Evolutionary conservation across 805 yeast species (phyloP), one percentile per base, ranked within the genome.

Genomic region (Barnettozyma pratensis): DNA sequence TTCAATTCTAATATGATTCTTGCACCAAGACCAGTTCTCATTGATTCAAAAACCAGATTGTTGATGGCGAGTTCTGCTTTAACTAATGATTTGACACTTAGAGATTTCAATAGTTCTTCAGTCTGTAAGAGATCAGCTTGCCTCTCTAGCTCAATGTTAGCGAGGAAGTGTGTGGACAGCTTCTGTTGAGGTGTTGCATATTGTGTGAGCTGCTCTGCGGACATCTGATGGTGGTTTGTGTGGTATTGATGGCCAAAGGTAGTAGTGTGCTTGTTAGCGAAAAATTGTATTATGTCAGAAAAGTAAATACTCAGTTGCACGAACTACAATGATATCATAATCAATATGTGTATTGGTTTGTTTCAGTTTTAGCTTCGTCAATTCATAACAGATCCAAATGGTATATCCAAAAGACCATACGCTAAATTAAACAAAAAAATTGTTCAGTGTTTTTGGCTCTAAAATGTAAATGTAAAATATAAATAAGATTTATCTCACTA

Each of bases 1-100:
- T 58, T 70, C 45, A 92, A 65, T 54, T 88, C 96, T 11, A 88
- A 56, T 5, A 84, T 70, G 1, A 81, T 70, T 49, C 82, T 79
- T 2, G 97, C 97, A 12, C 88, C 95, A 8, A 88, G 67, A 0
- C 96, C 96, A 0, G 91, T 85, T 47, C 85, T 71, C 3, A 86
- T 66, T 47, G 80, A 79, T n/a, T 75, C 74, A 11, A 85, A 68
- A 0, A 68, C 62, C 42, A 92, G 69, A 63, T 90, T 87, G 42
- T 81, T 63, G 5, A 88, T 70, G 0, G 97, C 97, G 28, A 87
- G 69, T 0, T 97, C 97, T 45, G 78, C 73, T 9, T 71, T 66
- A 0, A 85, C 85, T n/a, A 92, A 71, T 47, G 74, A 73, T 60
- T 84, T 83, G 1, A 90, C 80, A 1, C 92, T 68, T 10, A 77